Evolutionary conservation across 2,329 filamentous ascomycete genomes (phyloP), one percentile per base, ranked within the genome.

Genomic region (Xylaria sp.): DNA sequence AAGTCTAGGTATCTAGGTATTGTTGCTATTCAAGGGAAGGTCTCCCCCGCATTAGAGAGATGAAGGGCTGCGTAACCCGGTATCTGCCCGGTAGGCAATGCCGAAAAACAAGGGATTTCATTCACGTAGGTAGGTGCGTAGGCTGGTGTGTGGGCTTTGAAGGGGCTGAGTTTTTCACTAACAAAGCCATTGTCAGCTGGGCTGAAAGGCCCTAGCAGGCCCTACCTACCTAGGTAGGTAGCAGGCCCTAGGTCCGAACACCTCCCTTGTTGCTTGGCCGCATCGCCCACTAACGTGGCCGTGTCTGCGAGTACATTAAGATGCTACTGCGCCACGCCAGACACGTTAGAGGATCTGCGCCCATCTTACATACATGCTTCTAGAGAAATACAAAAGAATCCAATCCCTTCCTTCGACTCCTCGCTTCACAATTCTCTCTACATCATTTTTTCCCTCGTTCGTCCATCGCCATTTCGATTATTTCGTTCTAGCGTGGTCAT

Each of bases 241-340:
- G 34, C 34, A 36, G 34, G 27, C 27, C 6, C 8, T 14, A 32
- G 21, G 54, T 7, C 24, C 6, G 17, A 36, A 21, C 54, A 45
- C 32, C 34, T 11, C 58, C 58, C 34, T 51, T 30, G 24, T 34
- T 34, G 21, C 56, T n/a, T 32, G 56, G 24, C 21, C 36, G 50
- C 62, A 63, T 62, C 61, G 65, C 64, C 64, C 32, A 45, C 58
- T 27, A 63, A 51, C 19, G 48, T 30, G 48, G 48, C 48, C 48
- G 32, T n/a, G 27, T 5, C 32, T 32, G 27, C 21, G 21, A 21
- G 48, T 48, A 48, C 47, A 27, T 60, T 34, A 61, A 36, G 34
- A 54, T 48, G 53, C 68, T 64, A 70, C 75, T 76, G 75, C 75
- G 75, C 75, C 75, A 76, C 75, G 70, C 72, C 34, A 70, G 60